Percentiles rank a stretch among this genome's conserved stretches.
Evolutionary conservation across 1,284 basidiomycete species (phyloP).

Genomic region (Leucoagaricus sp.): DNA sequence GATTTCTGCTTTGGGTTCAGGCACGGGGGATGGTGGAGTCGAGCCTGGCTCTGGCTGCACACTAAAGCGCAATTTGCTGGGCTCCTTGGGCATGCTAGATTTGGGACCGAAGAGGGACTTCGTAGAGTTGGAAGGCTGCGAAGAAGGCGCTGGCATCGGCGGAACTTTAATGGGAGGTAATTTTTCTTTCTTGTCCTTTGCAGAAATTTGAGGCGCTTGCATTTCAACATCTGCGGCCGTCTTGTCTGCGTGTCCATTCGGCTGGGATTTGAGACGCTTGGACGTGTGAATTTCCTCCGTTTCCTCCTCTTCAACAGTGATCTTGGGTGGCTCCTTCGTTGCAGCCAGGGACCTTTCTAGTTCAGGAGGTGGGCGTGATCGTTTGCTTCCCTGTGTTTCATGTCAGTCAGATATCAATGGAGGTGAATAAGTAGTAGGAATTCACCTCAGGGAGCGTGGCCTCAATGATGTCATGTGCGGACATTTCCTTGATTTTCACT

Average conservation of each 20-base stretch:
- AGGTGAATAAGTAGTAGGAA: neutral
- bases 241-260: constrained; percentile 24
- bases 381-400: constrained; percentile 60
- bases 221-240: constrained; percentile 17
- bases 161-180: constrained; percentile 13
- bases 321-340: constrained; percentile 10
- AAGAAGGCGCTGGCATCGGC: constrained; percentile 26
- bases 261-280: constrained; percentile 34
- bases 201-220: constrained; percentile 26
- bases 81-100: constrained; percentile 56
- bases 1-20: constrained; percentile 38
- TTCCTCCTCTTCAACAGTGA: constrained; percentile 36
- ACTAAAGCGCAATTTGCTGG: constrained; percentile 71
- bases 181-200: constrained; percentile 24
- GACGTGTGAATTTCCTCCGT: constrained; percentile 25
- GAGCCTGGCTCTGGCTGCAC: constrained; percentile 46
- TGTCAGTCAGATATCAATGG: constrained; percentile 3
- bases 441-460: constrained; percentile 69
- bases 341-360: constrained; percentile 12
- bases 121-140: constrained; percentile 30
- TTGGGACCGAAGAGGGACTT: constrained; percentile 31
- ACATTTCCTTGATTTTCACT: constrained; percentile 38
- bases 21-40: constrained; percentile 22
- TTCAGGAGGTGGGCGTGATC: constrained; percentile 55
- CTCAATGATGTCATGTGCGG: constrained; percentile 67